Conservation (phyloP, 2,329 filamentous ascomycete species). For the Penicillium sp. region DNA sequence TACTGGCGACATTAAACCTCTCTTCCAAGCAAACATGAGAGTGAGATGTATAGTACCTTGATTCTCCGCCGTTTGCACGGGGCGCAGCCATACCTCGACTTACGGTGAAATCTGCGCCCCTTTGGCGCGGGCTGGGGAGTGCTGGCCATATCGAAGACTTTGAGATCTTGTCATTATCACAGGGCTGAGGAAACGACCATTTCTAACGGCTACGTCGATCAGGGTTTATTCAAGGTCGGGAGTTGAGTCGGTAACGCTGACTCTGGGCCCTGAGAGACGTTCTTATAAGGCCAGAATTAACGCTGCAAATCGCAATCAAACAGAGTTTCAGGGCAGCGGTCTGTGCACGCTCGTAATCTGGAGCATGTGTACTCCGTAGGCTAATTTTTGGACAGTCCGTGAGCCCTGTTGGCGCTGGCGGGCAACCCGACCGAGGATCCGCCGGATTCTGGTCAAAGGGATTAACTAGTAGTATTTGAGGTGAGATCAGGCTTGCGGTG, state of each 20-base stretch:
- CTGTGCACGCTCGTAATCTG: background rate
- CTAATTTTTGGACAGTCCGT: background rate
- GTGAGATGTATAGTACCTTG: background rate
- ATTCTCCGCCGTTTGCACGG: conserved; percentile 14
- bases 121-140: background rate
- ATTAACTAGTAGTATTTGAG: background rate
- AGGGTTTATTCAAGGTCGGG: background rate
- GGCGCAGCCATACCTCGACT: conserved; percentile 11
- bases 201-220: background rate
- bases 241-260: background rate
- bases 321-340: background rate
- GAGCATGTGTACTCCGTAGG: background rate
- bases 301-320: background rate
- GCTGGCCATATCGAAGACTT: background rate
- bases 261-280: background rate
- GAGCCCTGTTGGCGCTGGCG: background rate
- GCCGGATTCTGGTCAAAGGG: no score
- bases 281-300: background rate
- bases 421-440: background rate
- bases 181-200: background rate
- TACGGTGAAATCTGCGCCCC: conserved; percentile 10
- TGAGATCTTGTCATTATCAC: background rate
- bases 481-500: background rate
- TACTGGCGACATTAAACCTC: background rate
- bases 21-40: background rate